phyloP scores from a whole-genome alignment of 2,329 filamentous ascomycete species.

The Penicillium decumbens region DNA sequence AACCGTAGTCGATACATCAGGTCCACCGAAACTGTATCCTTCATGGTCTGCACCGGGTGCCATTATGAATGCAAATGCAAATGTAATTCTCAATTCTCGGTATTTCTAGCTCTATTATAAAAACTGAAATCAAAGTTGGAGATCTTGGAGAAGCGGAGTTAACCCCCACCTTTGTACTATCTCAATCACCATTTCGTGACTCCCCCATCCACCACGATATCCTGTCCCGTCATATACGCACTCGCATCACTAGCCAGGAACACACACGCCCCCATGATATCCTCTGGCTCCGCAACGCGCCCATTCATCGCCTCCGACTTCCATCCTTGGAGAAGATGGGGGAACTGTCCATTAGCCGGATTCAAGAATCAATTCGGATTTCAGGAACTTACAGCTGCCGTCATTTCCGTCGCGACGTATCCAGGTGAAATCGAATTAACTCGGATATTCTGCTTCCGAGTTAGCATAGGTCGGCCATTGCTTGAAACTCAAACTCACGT shows the following conservation, averaged over 20 bases:
- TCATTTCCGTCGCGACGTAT: constrained; percentile 36
- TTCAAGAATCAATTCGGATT: background rate
- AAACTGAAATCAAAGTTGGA: no score
- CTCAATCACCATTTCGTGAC: constrained; percentile 34
- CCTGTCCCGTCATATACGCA: constrained; percentile 44
- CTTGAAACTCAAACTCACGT: constrained; percentile 22
- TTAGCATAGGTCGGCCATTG: background rate
- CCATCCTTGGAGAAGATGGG: constrained; percentile 48
- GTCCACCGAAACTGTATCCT: constrained; percentile 20
- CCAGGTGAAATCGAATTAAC: constrained; percentile 44
- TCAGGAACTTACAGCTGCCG: constrained; percentile 25
- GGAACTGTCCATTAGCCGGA: constrained; percentile 32
- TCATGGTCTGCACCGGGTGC: constrained; percentile 27
- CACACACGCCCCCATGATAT: constrained; percentile 48
- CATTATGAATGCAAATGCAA: constrained; percentile 18
- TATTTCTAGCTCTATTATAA: no score
- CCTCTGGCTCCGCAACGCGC: constrained; percentile 47
- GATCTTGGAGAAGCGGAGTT: constrained; percentile 6
- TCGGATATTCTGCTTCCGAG: constrained; percentile 33
- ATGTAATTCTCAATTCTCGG: constrained; percentile 25
- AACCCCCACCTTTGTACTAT: constrained; percentile 13
- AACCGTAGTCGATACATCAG: constrained; percentile 26
- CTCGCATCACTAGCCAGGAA: constrained; percentile 50
- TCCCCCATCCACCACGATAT: constrained; percentile 47
- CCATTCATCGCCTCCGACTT: constrained; percentile 49